Percentiles rank a stretch among this genome's conserved stretches.
Evolutionary conservation across 2,329 filamentous ascomycete species (phyloP).

Genomic region (Phoma herbarum): DNA sequence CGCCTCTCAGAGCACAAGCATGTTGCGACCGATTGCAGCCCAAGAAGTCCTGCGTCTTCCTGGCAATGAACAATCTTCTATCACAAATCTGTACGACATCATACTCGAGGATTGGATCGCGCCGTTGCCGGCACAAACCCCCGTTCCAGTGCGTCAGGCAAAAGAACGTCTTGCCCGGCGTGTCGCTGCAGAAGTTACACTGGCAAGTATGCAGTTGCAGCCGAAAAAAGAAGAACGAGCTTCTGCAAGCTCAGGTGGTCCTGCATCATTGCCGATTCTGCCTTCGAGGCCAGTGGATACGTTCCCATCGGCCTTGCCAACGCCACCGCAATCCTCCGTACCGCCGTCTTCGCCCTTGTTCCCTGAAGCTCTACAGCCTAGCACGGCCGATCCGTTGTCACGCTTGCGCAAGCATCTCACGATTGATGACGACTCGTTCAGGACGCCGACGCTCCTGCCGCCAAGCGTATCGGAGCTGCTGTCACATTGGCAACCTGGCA

Average conservation of each 20-base stretch:
- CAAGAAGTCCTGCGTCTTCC: constrained; percentile 24
- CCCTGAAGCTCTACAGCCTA: background rate
- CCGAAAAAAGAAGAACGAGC: constrained; percentile 15
- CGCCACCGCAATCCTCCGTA: constrained; percentile 25
- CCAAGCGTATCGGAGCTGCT: constrained; percentile 50
- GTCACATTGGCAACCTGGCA: constrained; percentile 53
- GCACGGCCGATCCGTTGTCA: constrained; percentile 28
- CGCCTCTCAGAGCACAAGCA: background rate
- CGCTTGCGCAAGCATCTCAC: constrained; percentile 51
- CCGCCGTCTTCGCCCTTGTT: constrained; percentile 27
- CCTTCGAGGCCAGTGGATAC: constrained; percentile 27
- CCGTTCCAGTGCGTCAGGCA: constrained; percentile 37
- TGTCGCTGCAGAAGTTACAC: constrained; percentile 49
- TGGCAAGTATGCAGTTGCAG: constrained; percentile 45
- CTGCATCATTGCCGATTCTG: constrained; percentile 30
- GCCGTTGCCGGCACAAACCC: constrained; percentile 36
- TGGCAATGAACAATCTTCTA: constrained; percentile 21
- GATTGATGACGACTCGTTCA: constrained; percentile 36
- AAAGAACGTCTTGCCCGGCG: constrained; percentile 46
- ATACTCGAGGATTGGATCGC: constrained; percentile 46
- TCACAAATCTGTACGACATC: constrained; percentile 42
- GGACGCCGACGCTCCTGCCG: constrained; percentile 31
- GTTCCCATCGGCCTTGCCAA: constrained; percentile 27
- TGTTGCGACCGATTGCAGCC: constrained; percentile 31
- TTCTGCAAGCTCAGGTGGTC: constrained; percentile 22